Percentiles rank a stretch among this genome's conserved stretches.
These are phyloP conservation scores for Agaricus subrufescens DNA, from an alignment of 768 basidiomycete genomes.

Conservation along the genomic window DNA sequence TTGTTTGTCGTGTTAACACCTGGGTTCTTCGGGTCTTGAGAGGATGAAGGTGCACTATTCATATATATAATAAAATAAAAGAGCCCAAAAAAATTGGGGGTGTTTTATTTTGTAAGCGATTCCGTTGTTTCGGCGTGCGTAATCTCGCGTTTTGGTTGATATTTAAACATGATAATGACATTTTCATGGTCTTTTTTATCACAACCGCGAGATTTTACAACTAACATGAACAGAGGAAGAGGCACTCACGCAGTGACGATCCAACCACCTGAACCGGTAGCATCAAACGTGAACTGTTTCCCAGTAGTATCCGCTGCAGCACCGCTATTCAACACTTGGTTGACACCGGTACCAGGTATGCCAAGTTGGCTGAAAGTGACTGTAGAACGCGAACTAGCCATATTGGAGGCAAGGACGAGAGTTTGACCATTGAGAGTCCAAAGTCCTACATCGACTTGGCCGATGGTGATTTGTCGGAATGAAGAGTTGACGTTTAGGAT, in stretches of 20 bases:
- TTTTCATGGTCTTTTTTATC: too few species aligned
- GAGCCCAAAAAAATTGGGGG: too few species aligned
- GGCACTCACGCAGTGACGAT: slow-evolving; percentile 20
- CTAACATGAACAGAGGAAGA: neutral
- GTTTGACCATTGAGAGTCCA: slow-evolving; percentile 40
- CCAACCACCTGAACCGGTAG: slow-evolving; percentile 37
- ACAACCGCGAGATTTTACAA: neutral
- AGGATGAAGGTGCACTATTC: neutral
- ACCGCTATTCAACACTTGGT: slow-evolving; percentile 34
- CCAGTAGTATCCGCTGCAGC: slow-evolving; percentile 20
- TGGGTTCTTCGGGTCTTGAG: neutral
- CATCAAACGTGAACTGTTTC: slow-evolving; percentile 27
- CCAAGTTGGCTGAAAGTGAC: slow-evolving; percentile 29
- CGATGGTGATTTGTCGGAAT: slow-evolving; percentile 34
- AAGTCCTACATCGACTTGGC: slow-evolving; percentile 43
- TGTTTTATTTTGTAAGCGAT: neutral
- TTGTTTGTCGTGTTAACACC: neutral
- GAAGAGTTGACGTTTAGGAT: slow-evolving; percentile 37
- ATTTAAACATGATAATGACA: too few species aligned
- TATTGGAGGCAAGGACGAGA: slow-evolving; percentile 49
- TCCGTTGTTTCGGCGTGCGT: too few species aligned
- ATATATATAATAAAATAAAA: neutral
- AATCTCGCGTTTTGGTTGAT: too few species aligned
- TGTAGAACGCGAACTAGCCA: slow-evolving; percentile 32
- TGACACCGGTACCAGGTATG: slow-evolving; percentile 13